phyloP scores from a whole-genome alignment of 2,329 filamentous ascomycete species.

The Grosmannia huntii region DNA sequence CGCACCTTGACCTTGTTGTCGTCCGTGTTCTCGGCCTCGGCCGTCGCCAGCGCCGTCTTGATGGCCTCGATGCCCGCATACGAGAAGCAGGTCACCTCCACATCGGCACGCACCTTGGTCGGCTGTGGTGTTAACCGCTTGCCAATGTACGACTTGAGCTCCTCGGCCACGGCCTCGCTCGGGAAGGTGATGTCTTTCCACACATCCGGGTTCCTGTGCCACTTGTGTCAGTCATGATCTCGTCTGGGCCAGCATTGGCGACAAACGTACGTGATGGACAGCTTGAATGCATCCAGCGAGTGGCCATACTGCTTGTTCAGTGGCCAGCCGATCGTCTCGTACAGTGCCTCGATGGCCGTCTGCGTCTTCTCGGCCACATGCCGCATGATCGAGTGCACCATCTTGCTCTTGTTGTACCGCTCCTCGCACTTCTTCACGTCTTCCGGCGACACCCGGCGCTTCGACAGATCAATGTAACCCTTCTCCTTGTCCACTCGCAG shows the following conservation, averaged over 20 bases:
- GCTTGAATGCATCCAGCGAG: slow-evolving; percentile 95
- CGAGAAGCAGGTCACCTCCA: slow-evolving; percentile 88
- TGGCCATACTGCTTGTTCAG: slow-evolving; percentile 96
- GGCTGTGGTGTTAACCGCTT: slow-evolving; percentile 95
- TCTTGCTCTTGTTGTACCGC: slow-evolving; percentile 99
- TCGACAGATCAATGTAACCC: slow-evolving; percentile 95
- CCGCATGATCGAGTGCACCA: slow-evolving; percentile 97
- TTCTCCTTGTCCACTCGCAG: slow-evolving; percentile 99
- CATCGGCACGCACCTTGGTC: slow-evolving; percentile 96
- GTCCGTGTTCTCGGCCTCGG: slow-evolving; percentile 82
- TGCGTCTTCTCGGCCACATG: slow-evolving; percentile 96
- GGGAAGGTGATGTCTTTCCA: slow-evolving; percentile 91
- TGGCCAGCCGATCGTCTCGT: slow-evolving; percentile 92
- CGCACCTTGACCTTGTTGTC: slow-evolving; percentile 96
- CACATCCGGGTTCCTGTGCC: slow-evolving; percentile 70
- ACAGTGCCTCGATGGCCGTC: slow-evolving; percentile 85
- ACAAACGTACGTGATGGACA: slow-evolving; percentile 71
- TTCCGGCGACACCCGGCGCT: slow-evolving; percentile 93
- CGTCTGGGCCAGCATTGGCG: neutral
- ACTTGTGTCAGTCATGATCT: slow-evolving; percentile 3
- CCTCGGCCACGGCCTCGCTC: slow-evolving; percentile 70
- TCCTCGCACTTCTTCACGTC: slow-evolving; percentile 98
- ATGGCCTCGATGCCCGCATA: slow-evolving; percentile 98
- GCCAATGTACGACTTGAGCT: slow-evolving; percentile 89
- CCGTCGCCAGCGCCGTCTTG: slow-evolving; percentile 80